phyloP scores from a whole-genome alignment of 2,329 filamentous ascomycete species.

The Colletotrichum euphorbiae region DNA sequence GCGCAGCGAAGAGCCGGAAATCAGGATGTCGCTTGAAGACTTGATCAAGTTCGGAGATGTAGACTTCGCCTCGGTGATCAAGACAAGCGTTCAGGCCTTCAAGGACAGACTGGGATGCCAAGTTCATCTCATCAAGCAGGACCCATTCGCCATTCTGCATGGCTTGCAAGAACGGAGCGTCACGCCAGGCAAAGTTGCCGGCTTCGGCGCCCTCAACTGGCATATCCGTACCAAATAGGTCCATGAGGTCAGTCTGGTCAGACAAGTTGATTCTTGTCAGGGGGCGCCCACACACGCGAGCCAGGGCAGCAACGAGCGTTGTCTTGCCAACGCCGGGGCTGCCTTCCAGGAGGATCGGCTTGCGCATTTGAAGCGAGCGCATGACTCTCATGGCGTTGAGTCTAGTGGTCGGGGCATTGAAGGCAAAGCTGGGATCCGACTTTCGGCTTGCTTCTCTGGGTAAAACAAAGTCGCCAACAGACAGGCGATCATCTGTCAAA shows the following conservation, averaged over 20 bases:
- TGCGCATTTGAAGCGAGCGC: slow-evolving; percentile 86
- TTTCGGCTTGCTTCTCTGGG: slow-evolving; percentile 61
- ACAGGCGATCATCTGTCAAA: slow-evolving; percentile 64
- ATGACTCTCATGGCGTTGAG: slow-evolving; percentile 92
- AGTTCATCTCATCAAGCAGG: slow-evolving; percentile 96
- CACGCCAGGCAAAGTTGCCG: slow-evolving; percentile 93
- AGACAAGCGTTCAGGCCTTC: slow-evolving; percentile 97
- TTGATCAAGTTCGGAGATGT: slow-evolving; percentile 93
- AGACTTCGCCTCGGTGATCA: slow-evolving; percentile 95
- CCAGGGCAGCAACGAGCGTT: slow-evolving; percentile 87
- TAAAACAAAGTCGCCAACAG: slow-evolving; percentile 81
- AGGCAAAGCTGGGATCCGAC: slow-evolving; percentile 74
- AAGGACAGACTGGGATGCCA: slow-evolving; percentile 95
- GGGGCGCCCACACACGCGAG: slow-evolving; percentile 81
- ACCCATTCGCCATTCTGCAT: slow-evolving; percentile 99
- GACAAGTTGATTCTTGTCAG: slow-evolving; percentile 96
- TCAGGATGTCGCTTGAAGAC: slow-evolving; percentile 89
- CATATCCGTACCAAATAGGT: slow-evolving; percentile 96
- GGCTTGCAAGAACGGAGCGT: slow-evolving; percentile 93
- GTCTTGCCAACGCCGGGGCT: slow-evolving; percentile 99
- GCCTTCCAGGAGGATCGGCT: slow-evolving; percentile 94
- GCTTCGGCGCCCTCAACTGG: slow-evolving; percentile 92
- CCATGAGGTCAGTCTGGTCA: slow-evolving; percentile 97
- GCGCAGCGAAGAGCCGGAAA: slow-evolving; percentile 95
- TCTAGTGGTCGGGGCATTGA: slow-evolving; percentile 90